Conservation (phyloP, 176 grass and related monocot genomes). For the Stipa capillata region DNA sequence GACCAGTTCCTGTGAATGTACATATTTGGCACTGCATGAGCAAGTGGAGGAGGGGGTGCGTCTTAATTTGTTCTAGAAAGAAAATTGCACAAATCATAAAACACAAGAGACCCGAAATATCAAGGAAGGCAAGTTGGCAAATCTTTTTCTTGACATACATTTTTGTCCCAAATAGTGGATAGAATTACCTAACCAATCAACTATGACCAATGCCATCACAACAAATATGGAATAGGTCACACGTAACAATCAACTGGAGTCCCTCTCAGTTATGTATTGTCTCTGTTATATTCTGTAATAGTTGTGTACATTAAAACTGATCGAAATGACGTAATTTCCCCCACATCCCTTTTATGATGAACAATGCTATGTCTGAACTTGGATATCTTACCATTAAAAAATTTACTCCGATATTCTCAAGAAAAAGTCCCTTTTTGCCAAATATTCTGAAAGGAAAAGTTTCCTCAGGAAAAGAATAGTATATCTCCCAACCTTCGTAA, state of each 20-base stretch:
- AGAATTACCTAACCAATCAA: background rate
- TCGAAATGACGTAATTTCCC: background rate
- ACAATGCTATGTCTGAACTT: no score
- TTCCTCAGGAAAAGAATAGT: background rate
- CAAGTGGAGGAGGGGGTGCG: background rate
- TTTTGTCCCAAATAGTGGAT: background rate
- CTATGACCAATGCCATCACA: background rate
- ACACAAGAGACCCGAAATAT: background rate
- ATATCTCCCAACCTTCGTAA: background rate
- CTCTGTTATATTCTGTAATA: background rate
- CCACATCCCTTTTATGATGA: no score
- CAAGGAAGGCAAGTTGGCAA: background rate
- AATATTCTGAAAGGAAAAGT: background rate
- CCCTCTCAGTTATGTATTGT: background rate
- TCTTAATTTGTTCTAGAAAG: background rate
- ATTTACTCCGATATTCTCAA: no score
- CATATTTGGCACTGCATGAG: background rate
- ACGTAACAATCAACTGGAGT: slow-evolving; percentile 3
- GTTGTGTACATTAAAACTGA: background rate
- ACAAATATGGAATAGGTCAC: background rate
- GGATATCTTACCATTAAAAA: background rate
- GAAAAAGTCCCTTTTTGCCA: no score
- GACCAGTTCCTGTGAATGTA: background rate
- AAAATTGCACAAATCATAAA: background rate
- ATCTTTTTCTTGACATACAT: background rate